These are phyloP conservation scores for Hamiltosporidium tvaerminnensis DNA, from an alignment of 371 early-diverging fungal species.

Conservation along the genomic window DNA sequence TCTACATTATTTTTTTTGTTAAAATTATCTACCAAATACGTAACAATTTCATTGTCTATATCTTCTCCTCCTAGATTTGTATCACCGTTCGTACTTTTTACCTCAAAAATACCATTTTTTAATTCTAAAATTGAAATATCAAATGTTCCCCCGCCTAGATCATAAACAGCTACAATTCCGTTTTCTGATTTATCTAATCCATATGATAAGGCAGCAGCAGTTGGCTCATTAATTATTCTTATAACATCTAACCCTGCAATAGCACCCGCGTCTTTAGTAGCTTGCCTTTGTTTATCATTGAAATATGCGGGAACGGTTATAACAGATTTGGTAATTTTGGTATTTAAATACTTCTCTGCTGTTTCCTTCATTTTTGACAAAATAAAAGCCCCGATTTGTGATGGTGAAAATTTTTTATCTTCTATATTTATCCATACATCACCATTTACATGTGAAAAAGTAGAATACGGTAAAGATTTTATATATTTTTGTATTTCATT, in stretches of 20 bases:
- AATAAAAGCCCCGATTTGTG: slow-evolving; percentile 79
- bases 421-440: slow-evolving; percentile 88
- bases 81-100: slow-evolving; percentile 63
- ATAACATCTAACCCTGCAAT: slow-evolving; percentile 85
- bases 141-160: slow-evolving; percentile 98
- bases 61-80: slow-evolving; percentile 92
- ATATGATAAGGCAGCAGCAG: slow-evolving; percentile 91
- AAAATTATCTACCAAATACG: slow-evolving; percentile 62
- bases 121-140: slow-evolving; percentile 93
- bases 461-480: slow-evolving; percentile 70
- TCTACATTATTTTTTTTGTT: slow-evolving; percentile 62
- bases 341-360: slow-evolving; percentile 69
- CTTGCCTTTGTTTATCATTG: slow-evolving; percentile 86
- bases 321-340: slow-evolving; percentile 70
- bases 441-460: slow-evolving; percentile 69
- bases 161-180: slow-evolving; percentile 86
- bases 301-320: slow-evolving; percentile 86
- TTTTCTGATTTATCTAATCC: slow-evolving; percentile 81
- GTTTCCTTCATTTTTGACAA: slow-evolving; percentile 81
- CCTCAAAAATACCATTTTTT: slow-evolving; percentile 85
- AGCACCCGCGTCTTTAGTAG: slow-evolving; percentile 87
- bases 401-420: slow-evolving; percentile 75
- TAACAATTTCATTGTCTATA: slow-evolving; percentile 72
- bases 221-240: slow-evolving; percentile 95
- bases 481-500: slow-evolving; percentile 67